Evolutionary conservation across 345 rosid species (phyloP), one percentile per base, ranked within the genome.

Genomic region (Corchorus capsularis): DNA sequence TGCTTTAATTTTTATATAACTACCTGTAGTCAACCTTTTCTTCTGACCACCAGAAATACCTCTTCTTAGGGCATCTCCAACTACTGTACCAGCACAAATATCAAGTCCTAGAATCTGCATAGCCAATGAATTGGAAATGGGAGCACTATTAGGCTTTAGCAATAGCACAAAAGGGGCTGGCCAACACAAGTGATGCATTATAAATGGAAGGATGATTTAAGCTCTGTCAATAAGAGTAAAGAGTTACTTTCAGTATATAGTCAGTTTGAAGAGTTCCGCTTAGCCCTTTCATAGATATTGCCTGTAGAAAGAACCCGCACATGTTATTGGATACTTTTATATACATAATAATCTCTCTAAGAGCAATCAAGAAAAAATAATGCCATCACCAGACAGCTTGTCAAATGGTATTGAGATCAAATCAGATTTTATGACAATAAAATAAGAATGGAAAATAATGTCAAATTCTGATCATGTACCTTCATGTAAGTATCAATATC

Each of bases 11-110:
- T 59, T 6, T 13, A 69, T 15, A 22, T 76, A 27, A 49, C 8
- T 64, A 87, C 90, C 90, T 65, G 87, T 87, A 7, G 88, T 85
- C 67, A 87, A 47, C 35, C 90, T 65, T 68, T 83, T 87, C 76
- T 85, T 87, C 61, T 87, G 87, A 19, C 90, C 88, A 46, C 88
- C 90, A 8, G 90, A 87, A 19, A 85, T 82, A 39, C 90, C 88
- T 78, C 88, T 77, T 75, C 73, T 78, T 84, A 85, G 80, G 68
- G 56, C 79, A 79, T 85, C 81, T 27, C 90, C 88, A 32, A 87
- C 87, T 46, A 85, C 6, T 53, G 87, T 87, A 41, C 82, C 88
- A 1, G 83, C 88, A 75, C 88, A 87, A 19, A 85, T 71, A 71
- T 87, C 88, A 37, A 87, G 84, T 55, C 90, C 88, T 22, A 83